Evolutionary conservation across 2,329 filamentous ascomycete species (phyloP).

Genomic region (Monilinia aucupariae): DNA sequence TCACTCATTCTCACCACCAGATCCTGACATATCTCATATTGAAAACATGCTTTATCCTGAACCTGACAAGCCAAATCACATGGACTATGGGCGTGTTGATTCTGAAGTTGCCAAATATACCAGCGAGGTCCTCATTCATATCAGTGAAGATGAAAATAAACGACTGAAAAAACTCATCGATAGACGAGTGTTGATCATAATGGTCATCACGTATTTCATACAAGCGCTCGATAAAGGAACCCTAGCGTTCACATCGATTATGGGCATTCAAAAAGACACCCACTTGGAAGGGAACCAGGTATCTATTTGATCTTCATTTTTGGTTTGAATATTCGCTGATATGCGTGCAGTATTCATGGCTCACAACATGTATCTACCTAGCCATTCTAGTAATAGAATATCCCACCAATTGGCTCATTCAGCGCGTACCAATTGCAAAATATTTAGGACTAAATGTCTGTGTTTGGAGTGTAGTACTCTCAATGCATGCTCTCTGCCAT

Average conservation of each 20-base stretch:
- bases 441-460: constrained; percentile 11
- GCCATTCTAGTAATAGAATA: constrained; percentile 36
- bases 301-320: constrained; percentile 45
- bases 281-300: constrained; percentile 47
- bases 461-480: constrained; percentile 10
- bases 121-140: constrained; percentile 48
- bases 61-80: constrained; percentile 39
- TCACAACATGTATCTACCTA: constrained; percentile 31
- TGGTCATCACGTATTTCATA: constrained; percentile 54
- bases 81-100: constrained; percentile 58
- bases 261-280: constrained; percentile 29
- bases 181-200: constrained; percentile 59
- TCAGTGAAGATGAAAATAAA: constrained; percentile 54
- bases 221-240: constrained; percentile 37
- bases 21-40: neutral
- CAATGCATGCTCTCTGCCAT: constrained; percentile 36
- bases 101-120: constrained; percentile 67
- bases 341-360: constrained; percentile 25
- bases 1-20: neutral
- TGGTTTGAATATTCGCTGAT: constrained; percentile 42
- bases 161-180: constrained; percentile 62
- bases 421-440: constrained; percentile 12
- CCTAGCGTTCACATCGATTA: constrained; percentile 30
- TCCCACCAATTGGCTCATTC: constrained; percentile 37
- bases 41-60: constrained; percentile 24